phyloP scores from a whole-genome alignment of 2,329 filamentous ascomycete genomes.

The Aspergillus brunneoviolaceus region DNA sequence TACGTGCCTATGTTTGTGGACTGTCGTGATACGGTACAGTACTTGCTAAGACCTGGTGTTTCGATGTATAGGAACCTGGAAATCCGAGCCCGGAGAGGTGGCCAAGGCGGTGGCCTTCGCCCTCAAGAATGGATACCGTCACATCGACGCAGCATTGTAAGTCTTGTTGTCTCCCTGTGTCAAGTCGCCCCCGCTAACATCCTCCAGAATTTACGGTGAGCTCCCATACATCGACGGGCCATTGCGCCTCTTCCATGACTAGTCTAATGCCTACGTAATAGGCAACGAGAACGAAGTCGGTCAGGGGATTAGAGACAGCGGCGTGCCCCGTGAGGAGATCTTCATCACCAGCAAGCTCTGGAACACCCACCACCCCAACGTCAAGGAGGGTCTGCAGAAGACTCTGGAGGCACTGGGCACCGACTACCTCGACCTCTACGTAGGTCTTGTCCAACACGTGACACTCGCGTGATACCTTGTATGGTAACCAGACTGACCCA shows the following conservation, averaged over 20 bases:
- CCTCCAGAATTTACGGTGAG: constrained; percentile 41
- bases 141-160: constrained; percentile 40
- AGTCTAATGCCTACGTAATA: too few relatives aligned
- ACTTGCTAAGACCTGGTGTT: too few relatives aligned
- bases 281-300: too few relatives aligned
- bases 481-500: not conserved
- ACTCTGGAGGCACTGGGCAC: constrained; percentile 42
- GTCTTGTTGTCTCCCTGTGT: not conserved
- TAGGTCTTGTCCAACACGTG: not conserved
- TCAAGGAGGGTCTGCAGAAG: constrained; percentile 51
- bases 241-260: not conserved
- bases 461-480: not conserved
- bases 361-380: constrained; percentile 67
- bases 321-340: not conserved
- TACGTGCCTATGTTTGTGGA: not conserved
- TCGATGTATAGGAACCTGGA: constrained; percentile 32
- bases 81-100: constrained; percentile 35
- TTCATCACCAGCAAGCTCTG: constrained; percentile 38
- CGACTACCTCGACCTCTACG: constrained; percentile 45
- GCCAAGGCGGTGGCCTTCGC: constrained; percentile 32
- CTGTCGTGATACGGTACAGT: not conserved
- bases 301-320: too few relatives aligned
- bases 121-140: constrained; percentile 39
- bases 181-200: too few relatives aligned
- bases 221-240: constrained; percentile 38